Conservation (phyloP, 2,329 filamentous ascomycete species). For the Lasiodiplodia sp. region DNA sequence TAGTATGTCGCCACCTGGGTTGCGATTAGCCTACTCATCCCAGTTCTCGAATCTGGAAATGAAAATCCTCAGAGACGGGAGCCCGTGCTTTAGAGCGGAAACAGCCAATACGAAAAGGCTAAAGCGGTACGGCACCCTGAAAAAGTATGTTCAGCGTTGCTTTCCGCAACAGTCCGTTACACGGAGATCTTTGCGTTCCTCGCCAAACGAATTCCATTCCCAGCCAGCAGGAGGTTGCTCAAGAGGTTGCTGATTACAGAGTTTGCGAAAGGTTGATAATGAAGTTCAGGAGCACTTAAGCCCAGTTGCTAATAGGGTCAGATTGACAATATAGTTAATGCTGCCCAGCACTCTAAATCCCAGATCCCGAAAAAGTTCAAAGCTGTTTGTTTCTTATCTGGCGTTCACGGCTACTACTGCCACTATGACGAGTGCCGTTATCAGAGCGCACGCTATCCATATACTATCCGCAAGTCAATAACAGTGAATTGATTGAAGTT, state of each 20-base stretch:
- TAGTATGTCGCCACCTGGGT: neutral
- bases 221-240: slow-evolving; percentile 55
- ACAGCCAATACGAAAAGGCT: neutral
- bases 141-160: neutral
- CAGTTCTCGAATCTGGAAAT: neutral
- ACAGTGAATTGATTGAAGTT: too few relatives aligned
- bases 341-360: too few relatives aligned
- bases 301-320: too few relatives aligned
- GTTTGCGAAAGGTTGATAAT: slow-evolving; percentile 31
- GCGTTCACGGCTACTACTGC: too few relatives aligned
- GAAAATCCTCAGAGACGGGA: neutral
- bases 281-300: too few relatives aligned
- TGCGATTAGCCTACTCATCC: neutral
- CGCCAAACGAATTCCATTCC: slow-evolving; percentile 51
- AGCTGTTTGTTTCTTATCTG: too few relatives aligned
- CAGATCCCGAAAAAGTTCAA: too few relatives aligned
- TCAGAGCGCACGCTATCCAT: too few relatives aligned
- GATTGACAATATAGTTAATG: too few relatives aligned
- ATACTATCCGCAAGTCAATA: too few relatives aligned
- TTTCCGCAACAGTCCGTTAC: neutral
- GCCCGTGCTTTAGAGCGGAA: neutral
- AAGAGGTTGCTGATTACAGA: slow-evolving; percentile 52
- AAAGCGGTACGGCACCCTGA: neutral
- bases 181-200: neutral
- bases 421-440: too few relatives aligned